Conservation (phyloP, 2,329 filamentous ascomycete species). For the Emericellopsis atlantica region DNA sequence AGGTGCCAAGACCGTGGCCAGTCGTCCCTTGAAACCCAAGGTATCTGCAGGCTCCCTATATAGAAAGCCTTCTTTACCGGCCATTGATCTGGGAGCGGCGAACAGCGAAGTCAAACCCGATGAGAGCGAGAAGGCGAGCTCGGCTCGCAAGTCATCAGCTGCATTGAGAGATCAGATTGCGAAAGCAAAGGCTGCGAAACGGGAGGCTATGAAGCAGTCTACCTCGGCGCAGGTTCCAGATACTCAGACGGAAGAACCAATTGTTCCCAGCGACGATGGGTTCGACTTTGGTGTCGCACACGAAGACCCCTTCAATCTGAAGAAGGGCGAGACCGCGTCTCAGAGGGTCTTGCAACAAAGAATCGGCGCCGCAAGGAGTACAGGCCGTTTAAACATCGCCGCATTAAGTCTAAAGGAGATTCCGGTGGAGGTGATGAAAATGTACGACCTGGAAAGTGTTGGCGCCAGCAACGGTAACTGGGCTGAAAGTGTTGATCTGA, state of each 20-base stretch:
- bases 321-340: constrained; percentile 40
- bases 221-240: constrained; percentile 7
- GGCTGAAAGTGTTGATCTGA: constrained; percentile 86
- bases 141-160: constrained; percentile 54
- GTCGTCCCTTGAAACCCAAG: constrained; percentile 33
- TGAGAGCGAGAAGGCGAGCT: constrained; percentile 10
- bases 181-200: constrained; percentile 75
- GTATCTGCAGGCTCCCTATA: constrained; percentile 40
- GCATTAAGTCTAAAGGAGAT: constrained; percentile 70
- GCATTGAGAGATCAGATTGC: constrained; percentile 84
- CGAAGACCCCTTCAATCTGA: constrained; percentile 59
- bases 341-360: constrained; percentile 62
- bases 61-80: constrained; percentile 39
- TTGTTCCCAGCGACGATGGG: constrained; percentile 30
- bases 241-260: constrained; percentile 13
- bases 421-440: constrained; percentile 70
- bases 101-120: constrained; percentile 4
- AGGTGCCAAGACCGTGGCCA: constrained; percentile 32
- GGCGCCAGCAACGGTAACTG: constrained; percentile 56
- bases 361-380: constrained; percentile 58
- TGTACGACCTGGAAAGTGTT: constrained; percentile 72
- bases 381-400: constrained; percentile 78
- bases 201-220: constrained; percentile 31
- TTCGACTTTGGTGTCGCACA: constrained; percentile 38
- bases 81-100: constrained; percentile 15